Conservation (phyloP, 306 rosid genomes). For the Quercus bicolor region DNA sequence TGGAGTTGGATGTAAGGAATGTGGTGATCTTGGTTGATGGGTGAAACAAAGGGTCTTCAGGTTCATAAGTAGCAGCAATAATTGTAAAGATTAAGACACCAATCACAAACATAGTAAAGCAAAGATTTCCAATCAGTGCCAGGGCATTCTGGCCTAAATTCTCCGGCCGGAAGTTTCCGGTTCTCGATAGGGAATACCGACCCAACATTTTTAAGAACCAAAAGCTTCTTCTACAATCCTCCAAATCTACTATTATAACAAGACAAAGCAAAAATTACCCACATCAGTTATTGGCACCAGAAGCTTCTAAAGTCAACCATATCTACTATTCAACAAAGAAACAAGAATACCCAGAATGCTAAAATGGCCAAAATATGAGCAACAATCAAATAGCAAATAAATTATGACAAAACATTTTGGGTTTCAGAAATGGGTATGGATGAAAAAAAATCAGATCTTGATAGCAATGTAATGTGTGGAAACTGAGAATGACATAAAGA, state of each 20-base stretch:
- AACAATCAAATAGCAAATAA: neutral
- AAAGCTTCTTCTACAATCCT: conserved; percentile 13
- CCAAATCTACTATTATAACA: neutral
- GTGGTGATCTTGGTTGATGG: conserved; percentile 89
- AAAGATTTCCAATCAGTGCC: conserved; percentile 82
- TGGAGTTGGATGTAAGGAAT: conserved; percentile 83
- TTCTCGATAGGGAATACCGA: conserved; percentile 50
- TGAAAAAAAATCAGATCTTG: conserved; percentile 30
- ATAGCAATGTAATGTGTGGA: conserved; percentile 8
- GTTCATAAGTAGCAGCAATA: conserved; percentile 94
- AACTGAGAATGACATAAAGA: conserved; percentile 14
- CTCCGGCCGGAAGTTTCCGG: conserved; percentile 74
- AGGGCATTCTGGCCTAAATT: conserved; percentile 79
- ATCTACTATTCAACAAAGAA: conserved; percentile 29
- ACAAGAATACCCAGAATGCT: conserved; percentile 37
- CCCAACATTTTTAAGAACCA: conserved; percentile 9
- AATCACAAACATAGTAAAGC: conserved; percentile 81
- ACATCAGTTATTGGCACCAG: neutral
- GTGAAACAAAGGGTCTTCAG: conserved; percentile 94
- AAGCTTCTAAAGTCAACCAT: conserved; percentile 13
- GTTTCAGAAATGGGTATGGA: neutral
- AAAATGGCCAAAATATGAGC: conserved; percentile 22
- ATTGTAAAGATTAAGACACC: conserved; percentile 86
- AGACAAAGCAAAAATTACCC: neutral
- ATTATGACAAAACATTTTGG: neutral